phyloP scores from a whole-genome alignment of 192 early-diverging fungal genomes.

The Coemansia sp. region DNA sequence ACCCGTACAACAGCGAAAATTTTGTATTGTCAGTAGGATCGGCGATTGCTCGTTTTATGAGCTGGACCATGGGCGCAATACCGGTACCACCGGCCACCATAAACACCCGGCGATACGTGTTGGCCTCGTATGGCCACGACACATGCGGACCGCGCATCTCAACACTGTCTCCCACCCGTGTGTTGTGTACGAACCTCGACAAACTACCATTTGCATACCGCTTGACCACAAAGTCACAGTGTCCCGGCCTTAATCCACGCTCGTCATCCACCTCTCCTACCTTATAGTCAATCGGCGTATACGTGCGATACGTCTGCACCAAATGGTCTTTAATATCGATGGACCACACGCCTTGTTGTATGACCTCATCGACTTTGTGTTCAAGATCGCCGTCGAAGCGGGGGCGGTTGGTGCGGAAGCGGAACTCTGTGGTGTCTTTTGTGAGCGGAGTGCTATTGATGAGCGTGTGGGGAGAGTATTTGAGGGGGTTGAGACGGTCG shows the following conservation, averaged over 20 bases:
- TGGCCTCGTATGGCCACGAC: conserved; percentile 46
- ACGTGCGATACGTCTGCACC: conserved; percentile 68
- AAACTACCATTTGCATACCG: conserved; percentile 65
- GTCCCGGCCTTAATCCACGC: conserved; percentile 27
- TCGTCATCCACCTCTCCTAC: conserved; percentile 36
- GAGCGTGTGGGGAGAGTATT: conserved; percentile 59
- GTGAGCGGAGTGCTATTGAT: conserved; percentile 50
- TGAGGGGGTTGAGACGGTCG: conserved; percentile 40
- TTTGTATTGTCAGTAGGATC: conserved; percentile 36
- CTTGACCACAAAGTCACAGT: conserved; percentile 68
- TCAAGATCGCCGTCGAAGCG: conserved; percentile 42
- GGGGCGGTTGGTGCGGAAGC: conserved; percentile 57
- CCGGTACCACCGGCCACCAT: conserved; percentile 78
- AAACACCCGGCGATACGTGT: conserved; percentile 18
- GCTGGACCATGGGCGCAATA: conserved; percentile 71
- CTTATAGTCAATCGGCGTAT: conserved; percentile 63
- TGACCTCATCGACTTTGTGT: conserved; percentile 15
- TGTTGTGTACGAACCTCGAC: conserved; percentile 62
- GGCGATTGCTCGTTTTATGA: conserved; percentile 55
- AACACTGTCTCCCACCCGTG: conserved; percentile 57
- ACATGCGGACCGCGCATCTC: conserved; percentile 67
- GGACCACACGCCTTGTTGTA: conserved; percentile 55
- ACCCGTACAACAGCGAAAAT: conserved; percentile 36
- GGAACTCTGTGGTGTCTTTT: conserved; percentile 57
- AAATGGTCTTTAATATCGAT: conserved; percentile 70